phyloP scores from a whole-genome alignment of 257 asterid species.

The Solanum habrochaites region DNA sequence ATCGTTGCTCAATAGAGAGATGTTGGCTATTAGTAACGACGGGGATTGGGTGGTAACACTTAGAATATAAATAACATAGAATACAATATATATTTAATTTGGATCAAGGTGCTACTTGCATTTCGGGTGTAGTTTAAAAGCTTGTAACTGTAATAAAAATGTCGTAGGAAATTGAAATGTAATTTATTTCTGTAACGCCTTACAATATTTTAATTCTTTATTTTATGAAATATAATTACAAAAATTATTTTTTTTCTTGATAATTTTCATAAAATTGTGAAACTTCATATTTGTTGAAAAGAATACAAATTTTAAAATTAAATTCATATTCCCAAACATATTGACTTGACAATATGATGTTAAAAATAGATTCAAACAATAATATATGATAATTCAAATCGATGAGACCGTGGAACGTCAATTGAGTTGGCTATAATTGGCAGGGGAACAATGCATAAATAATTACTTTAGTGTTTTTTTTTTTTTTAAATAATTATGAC shows the following conservation, averaged over 20 bases:
- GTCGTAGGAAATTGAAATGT: too few species aligned
- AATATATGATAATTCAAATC: not conserved
- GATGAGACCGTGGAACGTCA: not conserved
- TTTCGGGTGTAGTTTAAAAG: not conserved
- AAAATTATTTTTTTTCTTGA: too few species aligned
- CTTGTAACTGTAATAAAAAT: not conserved
- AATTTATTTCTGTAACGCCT: not conserved
- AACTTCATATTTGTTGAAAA: not conserved
- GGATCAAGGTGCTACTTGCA: not conserved
- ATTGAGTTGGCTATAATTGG: not conserved
- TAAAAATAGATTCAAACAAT: not conserved
- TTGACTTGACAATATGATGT: too few species aligned
- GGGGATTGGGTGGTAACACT: too few species aligned
- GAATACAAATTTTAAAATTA: too few species aligned
- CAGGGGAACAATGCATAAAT: not conserved
- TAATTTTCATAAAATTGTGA: too few species aligned
- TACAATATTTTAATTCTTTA: too few species aligned
- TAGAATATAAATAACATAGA: too few species aligned
- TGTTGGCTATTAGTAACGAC: too few species aligned
- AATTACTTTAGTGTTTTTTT: not conserved
- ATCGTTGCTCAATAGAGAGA: not conserved
- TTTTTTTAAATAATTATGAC: not conserved
- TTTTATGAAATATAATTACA: too few species aligned
- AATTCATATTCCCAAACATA: not conserved
- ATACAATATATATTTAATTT: not conserved